Percentiles rank a stretch among this genome's conserved stretches.
Evolutionary conservation across 257 asterid genomes (phyloP).

Genomic region (Solanum commersonii): DNA sequence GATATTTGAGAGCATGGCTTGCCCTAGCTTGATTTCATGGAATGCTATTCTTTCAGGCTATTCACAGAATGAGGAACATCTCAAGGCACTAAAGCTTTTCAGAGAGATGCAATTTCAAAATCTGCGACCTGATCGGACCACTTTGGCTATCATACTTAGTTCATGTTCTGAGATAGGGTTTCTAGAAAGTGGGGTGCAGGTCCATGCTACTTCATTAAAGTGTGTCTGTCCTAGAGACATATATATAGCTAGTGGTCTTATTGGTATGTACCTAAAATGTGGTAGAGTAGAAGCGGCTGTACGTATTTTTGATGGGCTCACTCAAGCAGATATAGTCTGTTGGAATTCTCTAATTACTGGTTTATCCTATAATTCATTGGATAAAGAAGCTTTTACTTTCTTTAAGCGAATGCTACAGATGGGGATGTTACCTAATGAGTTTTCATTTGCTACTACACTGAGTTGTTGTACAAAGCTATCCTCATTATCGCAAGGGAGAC

Average conservation of each 20-base stretch:
- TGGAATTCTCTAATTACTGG: background rate
- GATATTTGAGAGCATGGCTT: background rate
- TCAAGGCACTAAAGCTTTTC: constrained; percentile 11
- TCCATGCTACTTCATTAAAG: background rate
- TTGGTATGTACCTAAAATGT: constrained; percentile 1
- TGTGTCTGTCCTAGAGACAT: background rate
- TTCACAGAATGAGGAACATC: constrained; percentile 12
- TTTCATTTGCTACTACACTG: background rate
- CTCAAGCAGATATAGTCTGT: background rate
- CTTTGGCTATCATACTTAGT: constrained; percentile 14
- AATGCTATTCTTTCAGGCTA: constrained; percentile 10
- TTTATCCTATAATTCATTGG: background rate
- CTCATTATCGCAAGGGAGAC: constrained; percentile 7
- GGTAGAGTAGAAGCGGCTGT: background rate
- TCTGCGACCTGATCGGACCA: constrained; percentile 11
- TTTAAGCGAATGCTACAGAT: background rate
- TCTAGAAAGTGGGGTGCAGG: background rate
- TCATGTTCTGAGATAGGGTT: background rate
- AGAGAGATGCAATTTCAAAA: constrained; percentile 5
- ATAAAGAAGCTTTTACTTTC: background rate
- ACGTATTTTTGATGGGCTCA: background rate
- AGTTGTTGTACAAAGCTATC: constrained; percentile 10
- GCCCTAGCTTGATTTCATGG: constrained; percentile 3
- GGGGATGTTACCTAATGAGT: constrained; percentile 1
- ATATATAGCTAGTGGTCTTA: constrained; percentile 1